Evolutionary conservation across 352 stramenopile species (phyloP), one percentile per base, ranked within the genome.

Genomic region (Globisporangium canariense): DNA sequence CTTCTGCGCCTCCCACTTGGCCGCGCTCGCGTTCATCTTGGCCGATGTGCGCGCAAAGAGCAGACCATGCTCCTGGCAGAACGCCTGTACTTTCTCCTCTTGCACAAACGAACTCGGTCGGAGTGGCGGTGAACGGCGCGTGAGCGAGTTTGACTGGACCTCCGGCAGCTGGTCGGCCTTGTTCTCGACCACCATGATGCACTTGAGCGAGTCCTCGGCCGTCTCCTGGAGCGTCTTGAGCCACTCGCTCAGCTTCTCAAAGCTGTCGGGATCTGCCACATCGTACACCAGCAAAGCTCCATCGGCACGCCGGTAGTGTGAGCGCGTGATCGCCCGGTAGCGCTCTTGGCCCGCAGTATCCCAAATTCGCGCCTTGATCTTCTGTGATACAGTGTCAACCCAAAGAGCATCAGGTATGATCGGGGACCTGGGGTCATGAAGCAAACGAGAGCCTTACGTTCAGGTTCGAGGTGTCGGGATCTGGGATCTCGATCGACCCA

Each of bases 261-360:
- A 98, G 67, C 74, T 93, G 14, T 93, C 79, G 0, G 66, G 69
- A 47, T 98, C 90, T 1, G 83, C 88, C 11, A 98, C 91, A 51
- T 98, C 92, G 73, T 97, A 98, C 52, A 97, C 90, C 11, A 98
- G 77, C 45, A 98, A 57, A 28, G 91, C 92, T 13, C 87, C 90
- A 57, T 96, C 84, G 0, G 88, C 88, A 43, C 93, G 88, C 25
- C 88, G 85, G 46, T 93, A 93, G 67, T 93, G 85, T 18, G 83
- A 91, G n/a, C 82, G 74, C 13, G 82, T 94, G 67, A 97, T 94
- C 11, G 91, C 88, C 60, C 93, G 88, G 70, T 97, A 97, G 18
- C 90, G 79, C 56, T 96, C 89, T 58, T 96, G 86, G 2, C 90
- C 90, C 1, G 89, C 89, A 3, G 90, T 97, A 59, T 97, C 89